Evolutionary conservation across 306 rosid species (phyloP), one percentile per base, ranked within the genome.

Genomic region (Boehmeria nivea): DNA sequence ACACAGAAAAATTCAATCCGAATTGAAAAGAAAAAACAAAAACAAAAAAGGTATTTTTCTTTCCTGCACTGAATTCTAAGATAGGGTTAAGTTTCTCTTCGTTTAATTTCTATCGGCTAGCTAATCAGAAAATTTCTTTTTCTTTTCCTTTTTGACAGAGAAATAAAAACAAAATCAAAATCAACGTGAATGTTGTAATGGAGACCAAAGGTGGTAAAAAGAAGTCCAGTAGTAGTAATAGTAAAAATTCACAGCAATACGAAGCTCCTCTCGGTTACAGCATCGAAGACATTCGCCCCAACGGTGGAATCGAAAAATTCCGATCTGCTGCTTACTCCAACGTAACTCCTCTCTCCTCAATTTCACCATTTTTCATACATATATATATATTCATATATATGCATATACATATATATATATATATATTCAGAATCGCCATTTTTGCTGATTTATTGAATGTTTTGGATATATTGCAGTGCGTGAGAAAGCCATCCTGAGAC

Each of bases 241-340:
- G 72, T 38, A 61, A 71, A 54, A 52, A 45, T 5, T 45, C 51
- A 7, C 61, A 55, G 10, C 63, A 62, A 25, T 82, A 72, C 81
- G 81, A 78, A 70, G 81, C 43, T 67, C 89, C 89, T 21, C 85
- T 78, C 17, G 85, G 85, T 20, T 82, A 82, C 60, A 73, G 71
- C 71, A 70, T 82, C 15, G 85, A 82, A 82, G 85, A 82, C 75
- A 73, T 76, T 76, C 85, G 89, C 38, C 89, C 89, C 0, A 71
- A 78, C 88, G 88, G 84, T 64, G 84, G 80, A 57, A 75, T 78
- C 48, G 54, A 78, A 27, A 82, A 76, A 66, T 82, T 78, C 78
- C 56, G 71, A 60, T 72, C 89, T 67, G 72, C 89, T 70, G 85
- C 81, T 16, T 82, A 82, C 67, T 78, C 85, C 75, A 76, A 78